phyloP scores from a whole-genome alignment of 768 basidiomycete genomes.

The Xerocomellus intermedius region DNA sequence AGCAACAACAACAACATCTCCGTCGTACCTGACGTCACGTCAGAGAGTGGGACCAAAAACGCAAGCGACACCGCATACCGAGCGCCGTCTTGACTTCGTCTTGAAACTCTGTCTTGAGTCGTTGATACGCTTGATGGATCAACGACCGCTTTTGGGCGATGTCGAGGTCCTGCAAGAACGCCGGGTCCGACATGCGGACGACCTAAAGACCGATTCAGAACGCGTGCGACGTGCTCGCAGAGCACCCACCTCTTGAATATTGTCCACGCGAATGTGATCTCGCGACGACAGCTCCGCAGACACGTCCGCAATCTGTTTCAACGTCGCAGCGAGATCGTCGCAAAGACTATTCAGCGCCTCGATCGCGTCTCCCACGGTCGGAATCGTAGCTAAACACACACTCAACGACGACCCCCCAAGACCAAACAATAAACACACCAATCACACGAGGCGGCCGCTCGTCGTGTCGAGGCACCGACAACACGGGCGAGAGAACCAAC shows the following conservation, averaged over 20 bases:
- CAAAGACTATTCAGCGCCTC: slow-evolving; percentile 63
- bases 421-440: slow-evolving; percentile 44
- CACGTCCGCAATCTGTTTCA: slow-evolving; percentile 68
- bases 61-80: slow-evolving; percentile 32
- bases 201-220: slow-evolving; percentile 38
- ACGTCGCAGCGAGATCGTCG: slow-evolving; percentile 54
- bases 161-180: slow-evolving; percentile 65
- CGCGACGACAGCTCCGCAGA: slow-evolving; percentile 69
- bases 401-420: not conserved
- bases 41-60: not conserved
- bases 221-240: not conserved
- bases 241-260: slow-evolving; percentile 62
- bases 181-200: slow-evolving; percentile 48
- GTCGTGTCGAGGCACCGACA: slow-evolving; percentile 54
- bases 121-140: slow-evolving; percentile 60
- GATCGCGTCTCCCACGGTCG: slow-evolving; percentile 72
- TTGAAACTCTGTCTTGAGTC: slow-evolving; percentile 39
- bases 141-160: slow-evolving; percentile 65
- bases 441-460: slow-evolving; percentile 58
- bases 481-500: slow-evolving; percentile 66
- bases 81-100: slow-evolving; percentile 54
- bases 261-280: slow-evolving; percentile 68
- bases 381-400: slow-evolving; percentile 56
- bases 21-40: slow-evolving; percentile 46
- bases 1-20: slow-evolving; percentile 80